Evolutionary conservation across 768 basidiomycete genomes (phyloP), one percentile per base, ranked within the genome.

Genomic region (Auricularia sp.): DNA sequence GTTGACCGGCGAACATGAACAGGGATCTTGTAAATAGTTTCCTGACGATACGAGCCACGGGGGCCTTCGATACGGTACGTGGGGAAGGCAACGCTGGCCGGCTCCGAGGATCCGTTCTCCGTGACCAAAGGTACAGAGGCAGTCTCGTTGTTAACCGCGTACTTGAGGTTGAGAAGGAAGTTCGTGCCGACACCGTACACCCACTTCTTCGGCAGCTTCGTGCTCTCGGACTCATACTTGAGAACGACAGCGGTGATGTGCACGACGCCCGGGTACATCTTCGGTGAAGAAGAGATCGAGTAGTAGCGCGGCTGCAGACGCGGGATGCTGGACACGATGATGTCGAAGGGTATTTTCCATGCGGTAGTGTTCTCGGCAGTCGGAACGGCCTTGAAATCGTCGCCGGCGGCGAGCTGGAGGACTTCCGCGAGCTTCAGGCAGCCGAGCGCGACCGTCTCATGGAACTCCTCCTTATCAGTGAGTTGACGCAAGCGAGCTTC

Each of bases 251-350:
- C 90, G 16, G 97, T 99, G 70, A 94, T 87, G 75, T 99, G 97
- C 69, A 99, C 93, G 7, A 89, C 79, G 66, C 83, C 86, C n/a
- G 95, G 85, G 75, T 93, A 74, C 10, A 98, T 79, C 75, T 98
- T 98, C 54, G 97, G 94, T 67, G 92, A 94, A 21, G 95, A 98
- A 8, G 97, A 98, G 75, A 99, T 98, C 39, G 97, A 99, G 77
- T 96, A 99, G 79, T 91, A 99, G 64, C 97, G 89, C 39, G 97
- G 94, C 74, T 98, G 96, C 21, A 99, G 84, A 68, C 97, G 93
- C 45, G 93, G 86, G 66, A 96, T 88, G 62, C 90, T 87, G 6
- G 95, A 98, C 63, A 99, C 87, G 69, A 99, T 88, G 74, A 95
- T 89, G 74, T 99, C 97, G 75, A 99, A 97, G 61, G 97, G 96